Percentiles rank a stretch among this genome's conserved stretches.
Conservation (phyloP, 306 rosid species). For the Alnus glutinosa region DNA sequence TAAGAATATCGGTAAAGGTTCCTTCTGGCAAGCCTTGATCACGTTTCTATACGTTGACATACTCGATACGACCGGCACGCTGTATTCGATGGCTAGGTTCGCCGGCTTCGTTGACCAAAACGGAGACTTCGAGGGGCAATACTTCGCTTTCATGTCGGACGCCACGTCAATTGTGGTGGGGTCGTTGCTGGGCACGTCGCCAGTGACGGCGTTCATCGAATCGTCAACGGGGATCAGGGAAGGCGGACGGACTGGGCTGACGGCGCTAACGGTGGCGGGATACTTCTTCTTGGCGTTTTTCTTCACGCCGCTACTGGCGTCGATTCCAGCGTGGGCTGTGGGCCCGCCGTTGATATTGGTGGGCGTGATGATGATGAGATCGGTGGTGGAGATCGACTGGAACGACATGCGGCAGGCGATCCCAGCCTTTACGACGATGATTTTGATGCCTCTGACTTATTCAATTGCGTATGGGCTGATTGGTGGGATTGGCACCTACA, state of each 20-base stretch:
- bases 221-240: constrained; percentile 93
- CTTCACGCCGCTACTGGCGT: constrained; percentile 90
- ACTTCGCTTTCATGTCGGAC: constrained; percentile 95
- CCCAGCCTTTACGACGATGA: constrained; percentile 86
- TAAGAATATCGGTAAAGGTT: constrained; percentile 49
- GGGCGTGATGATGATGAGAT: constrained; percentile 93
- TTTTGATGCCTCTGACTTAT: constrained; percentile 85
- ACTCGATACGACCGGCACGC: constrained; percentile 82
- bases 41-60: constrained; percentile 89
- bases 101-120: constrained; percentile 75
- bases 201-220: constrained; percentile 84
- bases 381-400: constrained; percentile 92
- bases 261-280: constrained; percentile 71
- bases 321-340: constrained; percentile 99
- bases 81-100: constrained; percentile 90
- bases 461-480: constrained; percentile 86
- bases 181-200: constrained; percentile 79
- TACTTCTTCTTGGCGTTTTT: constrained; percentile 77
- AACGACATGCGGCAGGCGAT: constrained; percentile 88
- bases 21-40: constrained; percentile 85
- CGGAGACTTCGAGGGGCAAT: constrained; percentile 88
- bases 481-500: constrained; percentile 83
- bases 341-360: constrained; percentile 96
- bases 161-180: constrained; percentile 94
- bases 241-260: constrained; percentile 91